Conservation (phyloP, 768 basidiomycete species). For the Cystobasidium onofrii region DNA sequence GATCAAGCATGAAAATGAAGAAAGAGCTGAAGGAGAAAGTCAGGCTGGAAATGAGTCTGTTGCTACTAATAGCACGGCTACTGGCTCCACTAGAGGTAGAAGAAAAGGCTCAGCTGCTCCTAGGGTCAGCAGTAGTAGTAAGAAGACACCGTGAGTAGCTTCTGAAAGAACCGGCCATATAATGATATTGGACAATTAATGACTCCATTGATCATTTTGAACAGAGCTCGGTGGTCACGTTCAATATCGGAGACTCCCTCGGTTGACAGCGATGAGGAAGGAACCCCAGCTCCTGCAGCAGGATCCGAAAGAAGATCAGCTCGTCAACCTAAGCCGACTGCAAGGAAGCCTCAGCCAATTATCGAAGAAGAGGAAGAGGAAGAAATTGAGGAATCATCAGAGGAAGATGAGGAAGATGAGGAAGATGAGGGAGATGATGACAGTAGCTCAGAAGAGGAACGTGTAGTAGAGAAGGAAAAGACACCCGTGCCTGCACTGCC, state of each 20-base stretch:
- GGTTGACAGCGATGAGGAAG: background rate
- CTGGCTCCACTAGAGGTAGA: background rate
- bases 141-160: slow-evolving; percentile 5
- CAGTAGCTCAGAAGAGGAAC: too few relatives aligned
- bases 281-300: background rate
- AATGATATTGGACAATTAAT: too few relatives aligned
- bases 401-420: background rate
- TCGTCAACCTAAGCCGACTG: slow-evolving; percentile 2
- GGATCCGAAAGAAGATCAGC: slow-evolving; percentile 6
- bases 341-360: slow-evolving; percentile 3
- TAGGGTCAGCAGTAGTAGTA: background rate
- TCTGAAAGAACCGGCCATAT: too few relatives aligned
- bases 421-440: background rate
- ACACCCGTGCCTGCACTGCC: background rate
- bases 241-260: background rate
- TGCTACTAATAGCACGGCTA: background rate
- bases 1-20: slow-evolving; percentile 18
- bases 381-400: background rate
- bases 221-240: background rate
- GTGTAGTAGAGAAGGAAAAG: background rate
- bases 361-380: slow-evolving; percentile 29
- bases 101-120: background rate
- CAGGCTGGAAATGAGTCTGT: background rate
- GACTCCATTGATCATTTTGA: too few relatives aligned
- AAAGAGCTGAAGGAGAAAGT: background rate